Evolutionary conservation across 805 yeast genomes (phyloP), one percentile per base, ranked within the genome.

Genomic region (Komagataella ulmi): DNA sequence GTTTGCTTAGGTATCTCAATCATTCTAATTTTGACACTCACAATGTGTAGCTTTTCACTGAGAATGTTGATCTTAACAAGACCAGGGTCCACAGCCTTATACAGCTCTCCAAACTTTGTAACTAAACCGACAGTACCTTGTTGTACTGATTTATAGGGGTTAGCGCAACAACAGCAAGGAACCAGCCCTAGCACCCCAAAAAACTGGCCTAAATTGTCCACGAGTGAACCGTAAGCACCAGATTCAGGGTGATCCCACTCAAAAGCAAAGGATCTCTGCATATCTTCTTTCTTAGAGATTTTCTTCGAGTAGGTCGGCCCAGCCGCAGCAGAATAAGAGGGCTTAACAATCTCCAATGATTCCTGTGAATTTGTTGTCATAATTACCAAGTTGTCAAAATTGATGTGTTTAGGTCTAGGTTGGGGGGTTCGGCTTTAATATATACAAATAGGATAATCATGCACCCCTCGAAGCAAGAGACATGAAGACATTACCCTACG

Each of bases 111-210:
- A 60, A 81, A 83, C 45, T 75, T 73, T 51, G 84, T 82, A 50
- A 83, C 70, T 52, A 83, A 70, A 12, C 88, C 89, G 52, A 83
- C 88, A 53, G 76, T 68, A 60, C 89, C 89, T 65, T 83, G 86
- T 24, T 72, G 62, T 24, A 83, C 85, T 43, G 71, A 68, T 58
- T 73, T 68, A 67, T 76, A 83, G 7, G 87, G 87, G 60, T 80
- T 81, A 7, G 74, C 63, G 56, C 70, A 72, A 59, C 84, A 79
- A 58, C 76, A 81, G 56, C 75, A 66, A 3, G 88, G 82, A 57
- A 76, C 68, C 23, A 74, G 63, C 50, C 86, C 86, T 51, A 74
- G 64, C 3, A 63, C 58, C 44, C 88, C 88, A 57, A 76, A 70
- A 44, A 68, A 53, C 8, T 50, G 51, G 44, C 88, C 88, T 53